A percentile compares a stretch with the other conserved stretches of the same genome.
Conservation (phyloP, 2,329 filamentous ascomycete species). For the Penicillium capsulatum region DNA sequence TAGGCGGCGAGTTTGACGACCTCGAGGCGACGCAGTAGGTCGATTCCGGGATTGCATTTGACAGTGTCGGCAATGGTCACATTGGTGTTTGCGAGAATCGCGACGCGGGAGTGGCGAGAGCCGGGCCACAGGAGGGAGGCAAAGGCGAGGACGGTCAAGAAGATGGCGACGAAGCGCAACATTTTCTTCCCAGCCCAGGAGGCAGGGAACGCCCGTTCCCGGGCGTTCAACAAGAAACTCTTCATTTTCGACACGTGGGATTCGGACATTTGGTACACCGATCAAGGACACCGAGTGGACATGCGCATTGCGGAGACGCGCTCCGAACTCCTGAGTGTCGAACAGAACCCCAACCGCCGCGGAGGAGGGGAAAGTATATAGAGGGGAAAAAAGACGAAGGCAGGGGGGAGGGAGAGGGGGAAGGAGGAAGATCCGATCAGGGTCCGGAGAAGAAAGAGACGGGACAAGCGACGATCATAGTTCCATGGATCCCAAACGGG, state of each 20-base stretch:
- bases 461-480: slow-evolving; percentile 17
- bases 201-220: slow-evolving; percentile 23
- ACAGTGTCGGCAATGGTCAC: slow-evolving; percentile 29
- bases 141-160: slow-evolving; percentile 25
- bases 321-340: background rate
- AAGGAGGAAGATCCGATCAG: slow-evolving; percentile 1
- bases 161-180: slow-evolving; percentile 26
- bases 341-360: slow-evolving; percentile 6
- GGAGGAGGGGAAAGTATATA: slow-evolving; percentile 5
- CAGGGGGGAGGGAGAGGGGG: slow-evolving; percentile 2
- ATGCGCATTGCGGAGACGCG: slow-evolving; percentile 21
- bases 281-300: slow-evolving; percentile 6
- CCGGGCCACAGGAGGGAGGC: slow-evolving; percentile 27
- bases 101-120: slow-evolving; percentile 9
- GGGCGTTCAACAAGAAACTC: slow-evolving; percentile 25
- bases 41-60: slow-evolving; percentile 27
- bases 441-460: slow-evolving; percentile 6
- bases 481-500: slow-evolving; percentile 17
- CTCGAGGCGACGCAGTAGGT: slow-evolving; percentile 22
- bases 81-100: slow-evolving; percentile 22
- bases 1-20: slow-evolving; percentile 28
- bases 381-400: background rate
- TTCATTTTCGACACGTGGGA: background rate
- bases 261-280: slow-evolving; percentile 6
- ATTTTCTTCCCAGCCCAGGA: slow-evolving; percentile 33